Evolutionary conservation across 1,284 basidiomycete species (phyloP).

Genomic region (Vanrija sp.): DNA sequence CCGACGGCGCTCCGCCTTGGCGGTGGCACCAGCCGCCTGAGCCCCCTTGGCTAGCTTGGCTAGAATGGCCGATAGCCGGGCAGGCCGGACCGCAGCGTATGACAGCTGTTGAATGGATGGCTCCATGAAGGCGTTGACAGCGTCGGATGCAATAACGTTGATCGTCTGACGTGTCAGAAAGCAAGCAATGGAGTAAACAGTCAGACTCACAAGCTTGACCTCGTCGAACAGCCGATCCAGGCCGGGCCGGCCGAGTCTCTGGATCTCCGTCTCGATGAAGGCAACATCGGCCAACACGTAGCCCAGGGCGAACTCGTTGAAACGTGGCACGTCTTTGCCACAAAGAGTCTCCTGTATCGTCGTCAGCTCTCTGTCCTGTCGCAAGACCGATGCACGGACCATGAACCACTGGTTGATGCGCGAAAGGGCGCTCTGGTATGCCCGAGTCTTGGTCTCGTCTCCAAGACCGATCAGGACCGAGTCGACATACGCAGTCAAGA

Average conservation of each 20-base stretch:
- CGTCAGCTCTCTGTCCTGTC: not conserved
- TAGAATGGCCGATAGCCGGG: slow-evolving; percentile 68
- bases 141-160: slow-evolving; percentile 67
- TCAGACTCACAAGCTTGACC: slow-evolving; percentile 64
- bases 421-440: slow-evolving; percentile 76
- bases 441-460: slow-evolving; percentile 76
- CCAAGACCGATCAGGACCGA: slow-evolving; percentile 72
- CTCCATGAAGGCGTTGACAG: slow-evolving; percentile 73
- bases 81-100: slow-evolving; percentile 68
- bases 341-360: slow-evolving; percentile 33
- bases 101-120: slow-evolving; percentile 67
- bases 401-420: slow-evolving; percentile 84
- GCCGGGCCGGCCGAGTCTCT: slow-evolving; percentile 64
- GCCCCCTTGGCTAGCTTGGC: slow-evolving; percentile 64
- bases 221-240: slow-evolving; percentile 74
- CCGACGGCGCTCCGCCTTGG: slow-evolving; percentile 62
- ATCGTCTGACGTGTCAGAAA: slow-evolving; percentile 58
- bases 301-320: slow-evolving; percentile 83
- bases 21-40: slow-evolving; percentile 30
- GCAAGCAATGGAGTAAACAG: too few species aligned
- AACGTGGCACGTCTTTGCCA: slow-evolving; percentile 60
- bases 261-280: slow-evolving; percentile 78
- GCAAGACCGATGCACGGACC: slow-evolving; percentile 49
- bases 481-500: slow-evolving; percentile 94
- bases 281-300: slow-evolving; percentile 77